A percentile compares a stretch with the other conserved stretches of the same genome.
Evolutionary conservation across 108 stramenopile genomes (phyloP).

Genomic region (Ochromonas danica): DNA sequence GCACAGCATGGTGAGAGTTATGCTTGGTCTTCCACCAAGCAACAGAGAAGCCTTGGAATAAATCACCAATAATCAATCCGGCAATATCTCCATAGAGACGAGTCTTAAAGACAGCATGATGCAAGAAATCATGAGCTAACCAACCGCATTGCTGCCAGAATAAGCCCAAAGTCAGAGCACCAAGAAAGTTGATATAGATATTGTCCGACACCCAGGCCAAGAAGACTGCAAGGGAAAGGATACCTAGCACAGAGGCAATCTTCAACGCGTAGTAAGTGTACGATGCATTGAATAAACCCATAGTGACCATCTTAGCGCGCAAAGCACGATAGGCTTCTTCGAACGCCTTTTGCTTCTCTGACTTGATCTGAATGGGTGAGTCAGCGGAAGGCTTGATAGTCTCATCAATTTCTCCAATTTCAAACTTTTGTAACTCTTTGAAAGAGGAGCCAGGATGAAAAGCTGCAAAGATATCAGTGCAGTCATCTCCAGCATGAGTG

Average conservation of each 20-base stretch:
- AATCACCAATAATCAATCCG: conserved; percentile 88
- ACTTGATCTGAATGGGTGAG: conserved; percentile 53
- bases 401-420: conserved; percentile 82
- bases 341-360: conserved; percentile 68
- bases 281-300: conserved; percentile 88
- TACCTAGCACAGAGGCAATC: conserved; percentile 71
- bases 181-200: conserved; percentile 69
- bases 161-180: conserved; percentile 81
- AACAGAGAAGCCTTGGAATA: conserved; percentile 76
- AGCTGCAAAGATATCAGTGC: conserved; percentile 96
- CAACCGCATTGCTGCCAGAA: conserved; percentile 99
- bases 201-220: conserved; percentile 72
- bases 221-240: conserved; percentile 73
- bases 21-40: conserved; percentile 97
- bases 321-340: conserved; percentile 92
- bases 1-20: conserved; percentile 97
- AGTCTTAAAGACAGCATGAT: conserved; percentile 91
- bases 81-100: conserved; percentile 84
- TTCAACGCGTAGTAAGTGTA: conserved; percentile 83
- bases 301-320: conserved; percentile 76
- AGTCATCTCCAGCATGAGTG: conserved; percentile 97
- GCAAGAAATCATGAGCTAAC: conserved; percentile 96
- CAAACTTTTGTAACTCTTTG: conserved; percentile 79
- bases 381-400: conserved; percentile 8
- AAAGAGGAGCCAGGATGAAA: conserved; percentile 91